Percentiles rank a stretch among this genome's conserved stretches.
Evolutionary conservation across 371 early-diverging fungal genomes (phyloP).

Genomic region (Syncephalastrum sp.): DNA sequence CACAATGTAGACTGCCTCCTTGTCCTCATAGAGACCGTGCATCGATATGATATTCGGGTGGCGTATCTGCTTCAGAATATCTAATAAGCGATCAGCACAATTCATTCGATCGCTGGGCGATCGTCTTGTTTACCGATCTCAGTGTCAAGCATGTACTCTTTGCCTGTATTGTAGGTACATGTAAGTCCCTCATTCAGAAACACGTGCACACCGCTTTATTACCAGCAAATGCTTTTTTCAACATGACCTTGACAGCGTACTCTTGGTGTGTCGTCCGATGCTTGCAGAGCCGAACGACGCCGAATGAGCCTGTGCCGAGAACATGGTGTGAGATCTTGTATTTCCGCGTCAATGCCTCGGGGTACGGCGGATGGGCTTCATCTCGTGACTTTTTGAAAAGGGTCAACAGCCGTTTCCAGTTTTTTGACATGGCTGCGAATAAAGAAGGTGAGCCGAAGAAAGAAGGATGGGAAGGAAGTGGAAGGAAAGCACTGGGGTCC

Average conservation of each 20-base stretch:
- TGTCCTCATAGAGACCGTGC: slow-evolving; percentile 76
- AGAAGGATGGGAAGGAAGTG: background rate
- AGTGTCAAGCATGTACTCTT: slow-evolving; percentile 79
- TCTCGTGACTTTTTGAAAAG: slow-evolving; percentile 43
- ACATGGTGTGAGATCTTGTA: slow-evolving; percentile 45
- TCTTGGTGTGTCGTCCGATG: slow-evolving; percentile 54
- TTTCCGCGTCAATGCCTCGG: slow-evolving; percentile 35
- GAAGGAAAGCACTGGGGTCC: too few species aligned
- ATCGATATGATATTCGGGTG: slow-evolving; percentile 82
- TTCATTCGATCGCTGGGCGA: background rate
- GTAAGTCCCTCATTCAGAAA: background rate
- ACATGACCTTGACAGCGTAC: slow-evolving; percentile 82
- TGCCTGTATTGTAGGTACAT: slow-evolving; percentile 37
- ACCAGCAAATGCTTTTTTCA: slow-evolving; percentile 61
- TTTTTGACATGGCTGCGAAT: slow-evolving; percentile 14
- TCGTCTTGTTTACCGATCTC: slow-evolving; percentile 51
- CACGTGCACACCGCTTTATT: background rate
- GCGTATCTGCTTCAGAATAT: slow-evolving; percentile 73
- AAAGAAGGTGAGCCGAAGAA: background rate
- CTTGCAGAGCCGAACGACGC: slow-evolving; percentile 69
- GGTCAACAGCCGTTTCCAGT: slow-evolving; percentile 32
- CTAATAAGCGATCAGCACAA: slow-evolving; percentile 17
- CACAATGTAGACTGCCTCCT: slow-evolving; percentile 78
- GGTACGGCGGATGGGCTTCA: slow-evolving; percentile 30
- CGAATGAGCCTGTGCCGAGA: slow-evolving; percentile 75